Evolutionary conservation across 2,329 filamentous ascomycete genomes (phyloP), one percentile per base, ranked within the genome.

Genomic region (Colletotrichum tanaceti): DNA sequence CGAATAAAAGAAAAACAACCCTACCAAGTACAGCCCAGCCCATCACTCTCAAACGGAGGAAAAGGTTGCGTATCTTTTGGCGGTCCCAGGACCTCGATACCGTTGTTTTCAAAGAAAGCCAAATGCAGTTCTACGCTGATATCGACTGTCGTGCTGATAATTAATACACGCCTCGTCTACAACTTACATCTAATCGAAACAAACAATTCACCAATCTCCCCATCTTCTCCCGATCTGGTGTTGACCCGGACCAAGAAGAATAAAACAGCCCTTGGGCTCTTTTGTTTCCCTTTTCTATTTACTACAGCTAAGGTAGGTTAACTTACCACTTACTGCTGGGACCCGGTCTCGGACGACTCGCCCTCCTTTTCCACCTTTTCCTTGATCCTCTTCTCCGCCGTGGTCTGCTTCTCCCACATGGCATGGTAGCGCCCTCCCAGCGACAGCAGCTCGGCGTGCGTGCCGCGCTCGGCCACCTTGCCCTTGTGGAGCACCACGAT

Each of bases 401-500:
- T 81, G 3, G 79, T 82, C 71, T 86, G 84, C 68, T 84, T 84
- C 72, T 81, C 78, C 86, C 86, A 88, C 73, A 89, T 81, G 35
- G 82, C 80, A 58, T 81, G 77, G 68, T 88, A 89, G 46, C 81
- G 78, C 0, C 86, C 86, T 13, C 79, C 74, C 2, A 77, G 73
- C 3, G 78, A 75, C 22, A 87, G 72, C 5, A 88, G 76, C 63
- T 84, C 80, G 2, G 76, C 73, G 68, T 88, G 86, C 4, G 80
- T 82, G 16, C 86, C 86, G 35, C 79, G 77, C 73, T 88, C 86
- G 5, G 82, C 79, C 16, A 88, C 81, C 52, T 79, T 78, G 9
- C 86, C 86, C 58, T 84, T 78, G 63, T 85, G 79, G 14, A 88
- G 80, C 2, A 88, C 86, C 10, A 88, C 72, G 58, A 88, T 87